Percentiles rank a stretch among this genome's conserved stretches.
phyloP scores from a whole-genome alignment of 2,329 filamentous ascomycete genomes.

The Fusarium incarnatum region DNA sequence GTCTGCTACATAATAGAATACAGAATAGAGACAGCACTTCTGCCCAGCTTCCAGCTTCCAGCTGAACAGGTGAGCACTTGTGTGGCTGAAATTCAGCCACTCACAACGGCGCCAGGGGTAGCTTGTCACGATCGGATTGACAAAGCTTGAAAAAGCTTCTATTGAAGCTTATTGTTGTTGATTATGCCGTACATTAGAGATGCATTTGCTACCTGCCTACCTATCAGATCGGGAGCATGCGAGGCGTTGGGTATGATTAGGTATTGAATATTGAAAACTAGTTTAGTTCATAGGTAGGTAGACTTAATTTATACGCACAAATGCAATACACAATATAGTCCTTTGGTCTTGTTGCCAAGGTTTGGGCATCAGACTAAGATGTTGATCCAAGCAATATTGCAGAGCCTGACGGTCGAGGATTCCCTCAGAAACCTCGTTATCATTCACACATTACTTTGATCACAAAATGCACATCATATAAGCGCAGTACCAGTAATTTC shows the following conservation, averaged over 20 bases:
- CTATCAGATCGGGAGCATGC: not conserved
- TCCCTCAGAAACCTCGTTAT: not conserved
- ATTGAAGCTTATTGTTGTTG: constrained; percentile 1
- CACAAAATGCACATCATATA: not conserved
- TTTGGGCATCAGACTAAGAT: not conserved
- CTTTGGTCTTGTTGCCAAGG: not conserved
- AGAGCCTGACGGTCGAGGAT: not conserved
- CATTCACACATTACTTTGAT: not conserved
- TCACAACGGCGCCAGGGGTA: not conserved
- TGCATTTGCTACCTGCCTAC: not conserved
- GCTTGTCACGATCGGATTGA: not conserved
- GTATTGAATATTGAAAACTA: not conserved
- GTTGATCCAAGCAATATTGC: not conserved
- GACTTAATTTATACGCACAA: not conserved
- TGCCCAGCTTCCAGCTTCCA: not conserved
- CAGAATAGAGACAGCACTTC: too few species aligned
- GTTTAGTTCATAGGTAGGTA: not conserved
- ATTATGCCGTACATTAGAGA: not conserved
- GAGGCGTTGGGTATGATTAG: not conserved
- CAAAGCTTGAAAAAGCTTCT: constrained; percentile 12
- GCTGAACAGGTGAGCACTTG: not conserved
- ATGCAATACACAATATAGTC: not conserved
- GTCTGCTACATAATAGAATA: not conserved
- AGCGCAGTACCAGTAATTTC: not conserved
- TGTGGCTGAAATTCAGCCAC: constrained; percentile 24